Evolutionary conservation across 2,329 filamentous ascomycete genomes (phyloP), one percentile per base, ranked within the genome.

Genomic region (Calycina marina): DNA sequence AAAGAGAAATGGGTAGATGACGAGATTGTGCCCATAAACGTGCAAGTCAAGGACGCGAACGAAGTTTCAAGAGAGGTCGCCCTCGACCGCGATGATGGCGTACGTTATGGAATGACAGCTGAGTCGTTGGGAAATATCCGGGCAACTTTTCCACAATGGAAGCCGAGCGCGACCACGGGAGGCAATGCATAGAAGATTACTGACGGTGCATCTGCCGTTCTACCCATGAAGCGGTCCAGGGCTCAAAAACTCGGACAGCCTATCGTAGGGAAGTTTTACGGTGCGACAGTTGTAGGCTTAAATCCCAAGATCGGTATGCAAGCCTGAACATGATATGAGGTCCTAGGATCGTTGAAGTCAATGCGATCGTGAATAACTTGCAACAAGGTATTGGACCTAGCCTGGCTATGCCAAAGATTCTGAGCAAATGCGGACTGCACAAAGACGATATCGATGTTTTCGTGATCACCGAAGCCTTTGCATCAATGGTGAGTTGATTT

Each of bases 381-480:
- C n/a, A n/a, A n/a, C n/a, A n/a, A 88, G 88, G 88, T 37, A 67
- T 93, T 46, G 88, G 88, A 2, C 88, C 88, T 25, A 92, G 81
- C 69, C 84, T 84, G 61, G 85, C 88, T 37, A 96, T 96, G 52
- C 88, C 88, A 43, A 80, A 86, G 56, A 83, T 83, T 4, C 72
- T 93, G 32, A 69, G 79, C 51, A 85, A 88, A 56, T 82, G 84
- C 1, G 84, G 84, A 38, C 71, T 96, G 47, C 63, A 63, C 52
- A 79, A 75, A 57, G 76, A 88, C 33, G 86, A 94, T 45, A 83
- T 96, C 24, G 88, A 96, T 55, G 84, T 96, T 51, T 94, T 72
- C 54, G 88, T 96, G 70, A 93, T 96, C 67, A 96, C 96, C 66
- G 88, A 96, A 70, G 88, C 88, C 1, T 96, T 96, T 57, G 88